phyloP scores from a whole-genome alignment of 2,329 filamentous ascomycete species.

The Alternaria angustiovoidea region DNA sequence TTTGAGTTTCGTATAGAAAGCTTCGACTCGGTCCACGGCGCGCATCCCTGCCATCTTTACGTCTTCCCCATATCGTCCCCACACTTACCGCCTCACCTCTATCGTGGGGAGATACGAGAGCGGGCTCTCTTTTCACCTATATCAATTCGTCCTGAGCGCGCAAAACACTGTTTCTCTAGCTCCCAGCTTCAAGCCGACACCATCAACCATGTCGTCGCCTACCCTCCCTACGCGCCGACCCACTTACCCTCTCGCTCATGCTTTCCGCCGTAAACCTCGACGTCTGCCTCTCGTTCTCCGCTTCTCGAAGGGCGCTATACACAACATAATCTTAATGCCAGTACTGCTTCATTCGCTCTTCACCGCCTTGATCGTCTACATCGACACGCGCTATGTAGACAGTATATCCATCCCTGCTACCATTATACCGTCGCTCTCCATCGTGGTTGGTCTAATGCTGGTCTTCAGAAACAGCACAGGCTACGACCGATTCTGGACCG shows the following conservation, averaged over 20 bases:
- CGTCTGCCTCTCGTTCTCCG: conserved; percentile 70
- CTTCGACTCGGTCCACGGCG: conserved; percentile 1
- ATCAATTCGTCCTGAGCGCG: background rate
- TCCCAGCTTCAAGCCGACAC: background rate
- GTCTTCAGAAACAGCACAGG: conserved; percentile 71
- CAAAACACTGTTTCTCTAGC: background rate
- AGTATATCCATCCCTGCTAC: conserved; percentile 64
- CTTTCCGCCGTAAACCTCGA: conserved; percentile 56
- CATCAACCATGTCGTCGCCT: conserved; percentile 16
- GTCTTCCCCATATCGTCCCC: conserved; percentile 14
- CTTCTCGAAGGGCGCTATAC: conserved; percentile 71
- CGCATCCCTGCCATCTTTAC: conserved; percentile 9
- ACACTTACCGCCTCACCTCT: conserved; percentile 9
- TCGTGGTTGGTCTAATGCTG: conserved; percentile 72
- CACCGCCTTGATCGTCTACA: conserved; percentile 65
- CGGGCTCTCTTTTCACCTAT: background rate
- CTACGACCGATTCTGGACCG: conserved; percentile 72
- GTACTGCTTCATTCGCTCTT: conserved; percentile 66
- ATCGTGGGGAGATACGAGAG: conserved; percentile 10
- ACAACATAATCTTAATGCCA: conserved; percentile 65
- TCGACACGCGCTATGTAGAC: conserved; percentile 60
- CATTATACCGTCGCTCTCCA: conserved; percentile 69
- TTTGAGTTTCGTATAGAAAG: conserved; percentile 2
- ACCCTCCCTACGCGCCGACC: conserved; percentile 38
- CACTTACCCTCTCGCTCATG: conserved; percentile 57